A percentile compares a stretch with the other conserved stretches of the same genome.
phyloP scores from a whole-genome alignment of 2,329 filamentous ascomycete genomes.

The Xylariaceae sp. region DNA sequence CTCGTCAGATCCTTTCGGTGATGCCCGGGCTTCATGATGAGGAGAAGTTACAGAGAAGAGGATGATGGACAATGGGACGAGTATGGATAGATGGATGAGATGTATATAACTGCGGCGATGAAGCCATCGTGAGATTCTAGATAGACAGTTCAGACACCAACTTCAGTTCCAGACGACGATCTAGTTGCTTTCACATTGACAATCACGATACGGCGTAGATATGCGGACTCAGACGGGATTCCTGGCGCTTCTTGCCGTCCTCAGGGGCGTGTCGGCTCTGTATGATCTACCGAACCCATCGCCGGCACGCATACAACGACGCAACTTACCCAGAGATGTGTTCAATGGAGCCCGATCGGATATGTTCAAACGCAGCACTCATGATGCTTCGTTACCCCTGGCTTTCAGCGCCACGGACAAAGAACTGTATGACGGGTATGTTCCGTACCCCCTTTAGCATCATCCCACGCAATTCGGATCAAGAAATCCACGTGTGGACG shows the following conservation, averaged over 20 bases:
- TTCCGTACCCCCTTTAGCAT: neutral
- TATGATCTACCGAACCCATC: constrained; percentile 10
- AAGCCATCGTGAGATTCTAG: too few relatives aligned
- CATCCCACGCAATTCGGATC: neutral
- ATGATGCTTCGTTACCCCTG: constrained; percentile 9
- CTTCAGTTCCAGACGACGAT: too few relatives aligned
- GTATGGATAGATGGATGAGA: too few relatives aligned
- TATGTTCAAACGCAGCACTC: constrained; percentile 15
- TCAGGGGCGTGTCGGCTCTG: constrained; percentile 6
- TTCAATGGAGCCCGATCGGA: constrained; percentile 1
- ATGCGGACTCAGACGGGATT: constrained; percentile 7
- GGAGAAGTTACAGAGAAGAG: too few relatives aligned
- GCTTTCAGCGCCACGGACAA: constrained; percentile 10
- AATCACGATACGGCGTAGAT: neutral
- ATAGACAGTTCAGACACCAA: too few relatives aligned
- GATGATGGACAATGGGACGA: too few relatives aligned
- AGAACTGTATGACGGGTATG: constrained; percentile 25
- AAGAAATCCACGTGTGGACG: neutral
- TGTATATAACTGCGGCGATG: too few relatives aligned
- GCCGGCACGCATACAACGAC: neutral
- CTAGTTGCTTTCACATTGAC: too few relatives aligned
- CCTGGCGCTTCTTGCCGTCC: constrained; percentile 6
- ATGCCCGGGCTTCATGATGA: too few relatives aligned
- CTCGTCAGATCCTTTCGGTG: too few relatives aligned
- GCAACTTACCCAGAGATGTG: neutral